phyloP scores from a whole-genome alignment of 345 rosid species.

The Gossypium sturtianum region DNA sequence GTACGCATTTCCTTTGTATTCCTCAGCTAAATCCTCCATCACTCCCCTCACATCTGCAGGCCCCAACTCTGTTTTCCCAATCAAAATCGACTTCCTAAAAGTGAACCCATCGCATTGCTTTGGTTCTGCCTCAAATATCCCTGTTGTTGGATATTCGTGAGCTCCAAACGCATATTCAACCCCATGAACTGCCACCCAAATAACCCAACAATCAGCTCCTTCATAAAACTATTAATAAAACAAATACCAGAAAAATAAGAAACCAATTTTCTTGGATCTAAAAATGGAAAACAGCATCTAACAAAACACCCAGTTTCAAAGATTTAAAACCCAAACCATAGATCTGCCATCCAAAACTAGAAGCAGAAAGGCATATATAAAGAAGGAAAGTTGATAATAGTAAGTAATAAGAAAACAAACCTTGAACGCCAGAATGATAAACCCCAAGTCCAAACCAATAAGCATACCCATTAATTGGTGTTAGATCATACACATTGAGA shows the following conservation, averaged over 20 bases:
- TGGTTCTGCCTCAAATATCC: slow-evolving; percentile 91
- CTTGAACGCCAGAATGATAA: slow-evolving; percentile 98
- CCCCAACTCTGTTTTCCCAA: slow-evolving; percentile 27
- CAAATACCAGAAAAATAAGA: not conserved
- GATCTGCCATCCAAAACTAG: slow-evolving; percentile 11
- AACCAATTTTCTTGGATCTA: slow-evolving; percentile 2
- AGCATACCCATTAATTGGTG: slow-evolving; percentile 90
- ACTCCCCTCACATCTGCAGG: slow-evolving; percentile 16
- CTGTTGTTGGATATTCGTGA: slow-evolving; percentile 87
- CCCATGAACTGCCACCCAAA: slow-evolving; percentile 59
- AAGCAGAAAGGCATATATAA: not conserved
- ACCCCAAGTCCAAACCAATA: slow-evolving; percentile 98
- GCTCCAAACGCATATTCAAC: slow-evolving; percentile 96
- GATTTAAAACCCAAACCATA: not conserved
- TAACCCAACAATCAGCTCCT: not conserved
- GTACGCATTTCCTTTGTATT: slow-evolving; percentile 76
- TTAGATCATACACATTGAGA: slow-evolving; percentile 95
- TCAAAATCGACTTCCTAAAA: not conserved
- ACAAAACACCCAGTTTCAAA: not conserved
- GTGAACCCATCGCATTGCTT: slow-evolving; percentile 86
- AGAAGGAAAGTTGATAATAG: not conserved
- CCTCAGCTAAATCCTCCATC: slow-evolving; percentile 75
- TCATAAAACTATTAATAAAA: not conserved
- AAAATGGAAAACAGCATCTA: not conserved
- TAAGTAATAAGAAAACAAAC: slow-evolving; percentile 28